Base-by-base conservation (phyloP, 129 eudicot genomes). In the Ambrosia trifida region DNA sequence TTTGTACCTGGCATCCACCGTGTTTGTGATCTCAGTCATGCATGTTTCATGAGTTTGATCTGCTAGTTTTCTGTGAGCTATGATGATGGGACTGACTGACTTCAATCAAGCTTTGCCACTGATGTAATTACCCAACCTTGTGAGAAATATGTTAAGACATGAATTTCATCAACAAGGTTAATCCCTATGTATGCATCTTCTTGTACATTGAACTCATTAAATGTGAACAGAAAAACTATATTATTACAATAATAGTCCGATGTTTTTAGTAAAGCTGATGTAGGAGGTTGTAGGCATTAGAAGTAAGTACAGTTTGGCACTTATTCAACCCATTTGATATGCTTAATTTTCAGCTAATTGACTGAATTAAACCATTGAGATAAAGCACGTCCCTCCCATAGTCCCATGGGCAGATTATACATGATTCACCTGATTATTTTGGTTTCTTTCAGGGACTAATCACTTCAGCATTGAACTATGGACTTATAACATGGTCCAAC, bases 401-500 rank as follows among this genome's bases (percentile, higher is more conserved):
- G 43, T 5, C 43, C 41, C 40, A 24, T 41, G 64, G 31, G 46
- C 12, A 18, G 9, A 75, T 53, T 61, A 45, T 17, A 43, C 56
- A 45, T 28, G 28, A 67, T 67, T 67, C 46, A 68, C 41, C 35
- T 68, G 69, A 20, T 68, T 2, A 10, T 9, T 8, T 69, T 46
- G 61, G 61, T 69, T 36, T 76, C 5, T 61, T 74, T 58, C 82
- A 95, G 99, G 99, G 99, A 67, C 71, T 88, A 77, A 70, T 88
- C 73, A 89, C 97, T 10, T 95, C 99, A 13, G 99, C 99, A 9
- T 68, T 90, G 50, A 88, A 84, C 79, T 86, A 90, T 71, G 99
- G 96, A 80, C 89, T 95, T 64, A 46, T 90, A 54, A 86, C 99
- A 44, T 95, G 99, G 99, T 95, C 94, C 82, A 95, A 95, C 66